A percentile compares a stretch with the other conserved stretches of the same genome.
These are phyloP conservation scores for Scenedesmus sp. DNA, from an alignment of 163 green algal species.

Conservation along the genomic window DNA sequence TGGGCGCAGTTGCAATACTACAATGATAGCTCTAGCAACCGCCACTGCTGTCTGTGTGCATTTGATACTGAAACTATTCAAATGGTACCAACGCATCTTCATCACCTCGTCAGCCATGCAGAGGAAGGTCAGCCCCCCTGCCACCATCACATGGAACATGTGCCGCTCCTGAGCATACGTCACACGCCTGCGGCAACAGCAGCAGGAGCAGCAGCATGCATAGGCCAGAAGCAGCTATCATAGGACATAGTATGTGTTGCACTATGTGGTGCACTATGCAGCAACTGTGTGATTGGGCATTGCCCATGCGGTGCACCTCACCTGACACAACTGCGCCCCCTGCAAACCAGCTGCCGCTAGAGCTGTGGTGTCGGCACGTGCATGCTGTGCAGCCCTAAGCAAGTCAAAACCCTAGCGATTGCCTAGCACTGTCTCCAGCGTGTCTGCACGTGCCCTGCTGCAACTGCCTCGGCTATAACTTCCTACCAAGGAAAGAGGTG, in stretches of 20 bases:
- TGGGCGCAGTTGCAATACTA: no score
- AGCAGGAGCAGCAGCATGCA: not conserved
- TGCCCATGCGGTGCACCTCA: no score
- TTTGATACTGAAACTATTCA: not conserved
- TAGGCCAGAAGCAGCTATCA: not conserved
- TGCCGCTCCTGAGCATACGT: slow-evolving; percentile 86
- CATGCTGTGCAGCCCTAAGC: no score
- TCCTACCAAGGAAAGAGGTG: no score
- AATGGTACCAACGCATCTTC: not conserved
- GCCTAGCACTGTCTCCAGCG: no score
- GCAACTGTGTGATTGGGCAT: not conserved
- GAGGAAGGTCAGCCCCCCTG: slow-evolving; percentile 87
- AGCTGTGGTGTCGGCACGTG: no score
- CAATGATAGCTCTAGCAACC: no score
- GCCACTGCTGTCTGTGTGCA: not conserved
- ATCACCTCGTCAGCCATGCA: slow-evolving; percentile 90
- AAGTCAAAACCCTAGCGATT: no score
- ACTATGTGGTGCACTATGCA: not conserved
- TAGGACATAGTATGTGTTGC: not conserved
- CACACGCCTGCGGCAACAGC: slow-evolving; percentile 62
- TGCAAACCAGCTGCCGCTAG: no score
- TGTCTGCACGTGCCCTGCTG: no score
- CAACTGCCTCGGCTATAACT: no score
- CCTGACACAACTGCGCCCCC: no score
- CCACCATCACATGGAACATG: slow-evolving; percentile 91